phyloP scores from a whole-genome alignment of 2,329 filamentous ascomycete genomes.

The Colletotrichum lupini region DNA sequence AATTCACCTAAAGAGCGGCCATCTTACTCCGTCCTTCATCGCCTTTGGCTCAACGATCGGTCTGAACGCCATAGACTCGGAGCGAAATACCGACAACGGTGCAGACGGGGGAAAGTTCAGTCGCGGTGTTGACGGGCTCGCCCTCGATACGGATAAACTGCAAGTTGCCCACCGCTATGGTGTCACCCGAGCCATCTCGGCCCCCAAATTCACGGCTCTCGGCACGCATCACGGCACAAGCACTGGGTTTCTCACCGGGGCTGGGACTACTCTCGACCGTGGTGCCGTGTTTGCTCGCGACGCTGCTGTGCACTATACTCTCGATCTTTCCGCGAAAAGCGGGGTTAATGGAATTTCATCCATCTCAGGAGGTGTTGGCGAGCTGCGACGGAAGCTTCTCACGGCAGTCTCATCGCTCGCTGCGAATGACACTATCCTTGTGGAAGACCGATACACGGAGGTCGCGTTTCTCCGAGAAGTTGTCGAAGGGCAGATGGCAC shows the following conservation, averaged over 20 bases:
- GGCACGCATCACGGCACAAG: constrained; percentile 66
- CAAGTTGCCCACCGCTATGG: constrained; percentile 63
- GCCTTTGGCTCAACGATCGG: constrained; percentile 71
- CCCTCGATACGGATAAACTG: constrained; percentile 67
- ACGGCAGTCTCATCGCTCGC: constrained; percentile 54
- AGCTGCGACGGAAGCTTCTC: constrained; percentile 64
- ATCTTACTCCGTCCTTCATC: constrained; percentile 68
- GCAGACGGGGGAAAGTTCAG: constrained; percentile 60
- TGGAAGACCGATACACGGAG: constrained; percentile 59
- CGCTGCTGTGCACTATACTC: constrained; percentile 68
- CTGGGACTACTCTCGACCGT: constrained; percentile 55
- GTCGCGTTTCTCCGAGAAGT: constrained; percentile 63
- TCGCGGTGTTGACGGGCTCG: constrained; percentile 67
- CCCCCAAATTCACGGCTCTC: constrained; percentile 57
- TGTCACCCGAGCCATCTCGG: constrained; percentile 68
- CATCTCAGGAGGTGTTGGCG: constrained; percentile 64
- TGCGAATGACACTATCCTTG: constrained; percentile 44
- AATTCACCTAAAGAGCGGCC: constrained; percentile 66
- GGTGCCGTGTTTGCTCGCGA: constrained; percentile 65
- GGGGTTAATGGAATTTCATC: constrained; percentile 52
- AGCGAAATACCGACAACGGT: constrained; percentile 65
- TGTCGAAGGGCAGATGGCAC: constrained; percentile 61
- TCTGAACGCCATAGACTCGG: constrained; percentile 71
- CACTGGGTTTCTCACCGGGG: constrained; percentile 66
- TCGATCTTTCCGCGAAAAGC: constrained; percentile 59